Conservation (phyloP, 2,329 filamentous ascomycete species). For the Plenodomus lindquistii region DNA sequence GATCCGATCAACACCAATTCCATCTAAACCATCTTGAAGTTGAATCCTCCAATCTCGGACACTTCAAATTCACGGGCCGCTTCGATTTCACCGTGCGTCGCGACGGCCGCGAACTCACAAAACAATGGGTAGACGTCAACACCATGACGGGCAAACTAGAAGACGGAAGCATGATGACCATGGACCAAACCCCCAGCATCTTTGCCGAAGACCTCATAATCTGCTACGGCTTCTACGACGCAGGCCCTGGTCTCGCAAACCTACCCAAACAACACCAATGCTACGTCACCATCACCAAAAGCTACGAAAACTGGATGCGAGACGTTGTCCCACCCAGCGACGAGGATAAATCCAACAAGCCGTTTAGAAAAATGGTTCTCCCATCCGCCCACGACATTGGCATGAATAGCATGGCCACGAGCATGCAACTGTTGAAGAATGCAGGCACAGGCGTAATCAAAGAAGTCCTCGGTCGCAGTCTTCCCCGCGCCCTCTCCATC, state of each 20-base stretch:
- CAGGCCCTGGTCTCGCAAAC: conserved; percentile 49
- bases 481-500: conserved; percentile 28
- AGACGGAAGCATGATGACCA: conserved; percentile 45
- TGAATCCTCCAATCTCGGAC: conserved; percentile 49
- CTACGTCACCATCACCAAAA: conserved; percentile 50
- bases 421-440: conserved; percentile 46
- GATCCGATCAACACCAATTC: conserved; percentile 43
- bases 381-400: conserved; percentile 55
- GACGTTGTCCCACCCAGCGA: conserved; percentile 47
- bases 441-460: conserved; percentile 37
- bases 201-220: conserved; percentile 46
- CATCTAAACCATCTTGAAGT: conserved; percentile 51
- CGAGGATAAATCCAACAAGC: conserved; percentile 45
- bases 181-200: conserved; percentile 35
- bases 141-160: conserved; percentile 50
- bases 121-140: conserved; percentile 54
- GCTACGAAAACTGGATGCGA: conserved; percentile 52
- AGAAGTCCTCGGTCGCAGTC: conserved; percentile 31
- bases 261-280: conserved; percentile 51
- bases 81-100: conserved; percentile 50
- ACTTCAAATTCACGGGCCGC: conserved; percentile 51
- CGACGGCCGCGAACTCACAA: conserved; percentile 47
- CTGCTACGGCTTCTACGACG: conserved; percentile 55
- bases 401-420: conserved; percentile 56
- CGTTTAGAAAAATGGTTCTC: conserved; percentile 51